A percentile compares a stretch with the other conserved stretches of the same genome.
These are phyloP conservation scores for Nicotiana benthamiana DNA, from an alignment of 257 asterid species.

Conservation along the genomic window DNA sequence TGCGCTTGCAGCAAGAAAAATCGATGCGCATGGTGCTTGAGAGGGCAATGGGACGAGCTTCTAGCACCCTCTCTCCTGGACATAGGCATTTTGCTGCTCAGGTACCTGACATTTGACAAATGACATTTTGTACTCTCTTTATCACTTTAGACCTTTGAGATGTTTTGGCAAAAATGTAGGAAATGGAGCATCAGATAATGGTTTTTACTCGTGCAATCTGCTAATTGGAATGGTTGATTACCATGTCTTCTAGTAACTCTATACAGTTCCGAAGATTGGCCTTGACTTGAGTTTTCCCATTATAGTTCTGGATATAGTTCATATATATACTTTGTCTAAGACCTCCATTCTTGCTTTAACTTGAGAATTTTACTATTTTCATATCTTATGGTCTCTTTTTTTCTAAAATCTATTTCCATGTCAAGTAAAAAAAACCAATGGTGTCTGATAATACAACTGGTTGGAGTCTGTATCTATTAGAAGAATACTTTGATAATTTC, in stretches of 20 bases:
- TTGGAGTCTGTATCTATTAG: background rate
- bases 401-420: background rate
- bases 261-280: background rate
- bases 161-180: background rate
- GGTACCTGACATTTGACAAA: conserved; percentile 18
- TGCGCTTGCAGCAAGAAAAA: conserved; percentile 49
- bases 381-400: background rate
- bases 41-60: conserved; percentile 62
- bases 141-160: background rate
- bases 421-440: background rate
- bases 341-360: background rate
- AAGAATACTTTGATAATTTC: background rate
- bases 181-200: background rate
- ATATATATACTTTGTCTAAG: background rate
- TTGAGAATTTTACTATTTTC: background rate
- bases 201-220: background rate
- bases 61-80: conserved; percentile 60
- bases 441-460: background rate
- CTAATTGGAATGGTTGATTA: too few species aligned
- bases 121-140: background rate
- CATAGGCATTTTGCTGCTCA: conserved; percentile 51
- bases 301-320: background rate
- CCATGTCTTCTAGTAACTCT: too few species aligned
- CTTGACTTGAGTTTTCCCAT: background rate
- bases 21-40: conserved; percentile 54